phyloP scores from a whole-genome alignment of 2,329 filamentous ascomycete genomes.

The Daldinia eschscholtzii region DNA sequence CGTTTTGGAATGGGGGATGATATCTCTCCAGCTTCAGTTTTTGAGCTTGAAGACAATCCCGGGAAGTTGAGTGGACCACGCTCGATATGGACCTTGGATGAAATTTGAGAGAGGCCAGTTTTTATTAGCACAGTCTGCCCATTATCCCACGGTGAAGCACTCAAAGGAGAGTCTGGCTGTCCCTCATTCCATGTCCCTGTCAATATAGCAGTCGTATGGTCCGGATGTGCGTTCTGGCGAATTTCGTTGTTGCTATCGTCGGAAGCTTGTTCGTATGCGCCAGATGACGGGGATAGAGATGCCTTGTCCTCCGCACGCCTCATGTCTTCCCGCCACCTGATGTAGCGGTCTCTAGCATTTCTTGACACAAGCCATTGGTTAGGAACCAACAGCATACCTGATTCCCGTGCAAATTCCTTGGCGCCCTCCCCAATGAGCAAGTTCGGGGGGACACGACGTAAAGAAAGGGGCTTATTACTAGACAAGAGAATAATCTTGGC shows the following conservation, averaged over 20 bases:
- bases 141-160: constrained; percentile 37
- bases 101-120: constrained; percentile 29
- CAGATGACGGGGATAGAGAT: constrained; percentile 48
- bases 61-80: constrained; percentile 49
- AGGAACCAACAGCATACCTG: constrained; percentile 79
- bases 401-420: constrained; percentile 83
- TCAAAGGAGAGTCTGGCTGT: constrained; percentile 67
- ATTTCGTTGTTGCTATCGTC: constrained; percentile 38
- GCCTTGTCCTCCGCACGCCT: constrained; percentile 68
- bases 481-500: constrained; percentile 86
- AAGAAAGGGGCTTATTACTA: constrained; percentile 80
- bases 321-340: constrained; percentile 83
- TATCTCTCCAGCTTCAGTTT: constrained; percentile 16
- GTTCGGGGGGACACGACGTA: constrained; percentile 92
- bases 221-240: constrained; percentile 51
- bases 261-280: constrained; percentile 35
- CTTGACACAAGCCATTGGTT: constrained; percentile 84
- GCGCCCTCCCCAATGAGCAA: constrained; percentile 89
- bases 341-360: constrained; percentile 81
- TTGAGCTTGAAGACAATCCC: constrained; percentile 35
- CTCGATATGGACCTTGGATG: constrained; percentile 39
- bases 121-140: constrained; percentile 10
- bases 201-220: constrained; percentile 68
- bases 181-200: constrained; percentile 73
- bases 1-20: constrained; percentile 36